Percentiles rank a stretch among this genome's conserved stretches.
phyloP scores from a whole-genome alignment of 83 land plant genomes.

The Diphasiastrum complanatum region DNA sequence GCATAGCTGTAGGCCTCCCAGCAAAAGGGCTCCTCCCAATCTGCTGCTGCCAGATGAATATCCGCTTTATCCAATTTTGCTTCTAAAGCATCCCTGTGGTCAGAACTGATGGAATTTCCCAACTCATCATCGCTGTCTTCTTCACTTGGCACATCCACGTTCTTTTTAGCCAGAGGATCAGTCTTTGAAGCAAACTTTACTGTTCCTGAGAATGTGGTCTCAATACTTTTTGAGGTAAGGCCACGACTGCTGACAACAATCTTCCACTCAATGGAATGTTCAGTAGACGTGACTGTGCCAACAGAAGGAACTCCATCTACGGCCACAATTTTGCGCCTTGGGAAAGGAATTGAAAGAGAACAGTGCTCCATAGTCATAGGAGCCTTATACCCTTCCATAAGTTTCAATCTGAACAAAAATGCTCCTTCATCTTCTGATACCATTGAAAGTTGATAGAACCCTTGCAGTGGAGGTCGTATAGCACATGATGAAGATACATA shows the following conservation, averaged over 20 bases:
- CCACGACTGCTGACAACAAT: conserved; percentile 67
- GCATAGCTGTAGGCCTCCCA: conserved; percentile 98
- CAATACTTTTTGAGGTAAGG: conserved; percentile 60
- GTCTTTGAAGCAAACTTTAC: conserved; percentile 65
- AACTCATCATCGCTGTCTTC: conserved; percentile 68
- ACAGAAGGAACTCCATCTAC: conserved; percentile 86
- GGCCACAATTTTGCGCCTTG: conserved; percentile 58
- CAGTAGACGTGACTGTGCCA: conserved; percentile 71
- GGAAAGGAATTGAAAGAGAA: conserved; percentile 82
- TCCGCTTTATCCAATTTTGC: conserved; percentile 63
- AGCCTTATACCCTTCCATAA: conserved; percentile 88
- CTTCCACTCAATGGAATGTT: conserved; percentile 93
- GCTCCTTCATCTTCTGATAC: conserved; percentile 98
- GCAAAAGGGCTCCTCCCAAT: conserved; percentile 88
- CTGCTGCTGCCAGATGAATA: conserved; percentile 49
- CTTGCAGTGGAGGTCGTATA: conserved; percentile 77
- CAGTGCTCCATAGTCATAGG: conserved; percentile 82
- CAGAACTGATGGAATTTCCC: conserved; percentile 40
- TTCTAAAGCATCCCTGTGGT: conserved; percentile 51
- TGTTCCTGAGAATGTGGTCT: conserved; percentile 90
- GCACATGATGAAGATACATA: conserved; percentile 48
- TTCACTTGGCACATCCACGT: conserved; percentile 25
- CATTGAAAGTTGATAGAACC: conserved; percentile 99
- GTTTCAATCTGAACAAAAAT: conserved; percentile 66
- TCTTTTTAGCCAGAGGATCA: conserved; percentile 15